Evolutionary conservation across 2,329 filamentous ascomycete genomes (phyloP).

Genomic region (Diaporthe batatas): DNA sequence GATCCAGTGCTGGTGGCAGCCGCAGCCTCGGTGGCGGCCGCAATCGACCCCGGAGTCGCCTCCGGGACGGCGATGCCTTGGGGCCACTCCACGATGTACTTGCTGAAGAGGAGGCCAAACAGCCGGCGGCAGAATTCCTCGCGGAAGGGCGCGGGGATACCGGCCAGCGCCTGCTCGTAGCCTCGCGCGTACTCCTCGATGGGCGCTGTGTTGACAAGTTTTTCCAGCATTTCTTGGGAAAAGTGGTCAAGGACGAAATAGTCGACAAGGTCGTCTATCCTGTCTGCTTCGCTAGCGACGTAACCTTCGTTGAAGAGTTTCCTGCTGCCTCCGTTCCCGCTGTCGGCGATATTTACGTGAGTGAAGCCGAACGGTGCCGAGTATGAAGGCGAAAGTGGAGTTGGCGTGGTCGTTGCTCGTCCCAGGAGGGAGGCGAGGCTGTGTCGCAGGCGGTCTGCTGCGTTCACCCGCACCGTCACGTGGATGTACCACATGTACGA

Average conservation of each 20-base stretch:
- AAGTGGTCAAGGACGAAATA: conserved; percentile 34
- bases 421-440: conserved; percentile 20
- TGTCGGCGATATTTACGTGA: neutral
- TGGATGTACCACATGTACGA: conserved; percentile 42
- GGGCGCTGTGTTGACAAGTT: conserved; percentile 31
- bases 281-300: neutral
- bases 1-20: neutral
- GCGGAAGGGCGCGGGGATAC: conserved; percentile 28
- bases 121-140: conserved; percentile 39
- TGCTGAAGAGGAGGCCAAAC: conserved; percentile 37
- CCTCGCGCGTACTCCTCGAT: conserved; percentile 24
- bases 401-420: neutral
- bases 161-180: conserved; percentile 29
- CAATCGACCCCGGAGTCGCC: neutral
- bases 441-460: conserved; percentile 32
- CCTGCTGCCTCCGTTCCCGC: neutral
- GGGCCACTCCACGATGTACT: conserved; percentile 38
- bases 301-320: neutral
- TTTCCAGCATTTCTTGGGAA: conserved; percentile 4
- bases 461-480: conserved; percentile 37
- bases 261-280: conserved; percentile 39
- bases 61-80: conserved; percentile 30
- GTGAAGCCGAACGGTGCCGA: neutral
- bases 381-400: neutral
- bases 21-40: neutral